phyloP scores from a whole-genome alignment of 768 basidiomycete species.

The Russula sp. region DNA sequence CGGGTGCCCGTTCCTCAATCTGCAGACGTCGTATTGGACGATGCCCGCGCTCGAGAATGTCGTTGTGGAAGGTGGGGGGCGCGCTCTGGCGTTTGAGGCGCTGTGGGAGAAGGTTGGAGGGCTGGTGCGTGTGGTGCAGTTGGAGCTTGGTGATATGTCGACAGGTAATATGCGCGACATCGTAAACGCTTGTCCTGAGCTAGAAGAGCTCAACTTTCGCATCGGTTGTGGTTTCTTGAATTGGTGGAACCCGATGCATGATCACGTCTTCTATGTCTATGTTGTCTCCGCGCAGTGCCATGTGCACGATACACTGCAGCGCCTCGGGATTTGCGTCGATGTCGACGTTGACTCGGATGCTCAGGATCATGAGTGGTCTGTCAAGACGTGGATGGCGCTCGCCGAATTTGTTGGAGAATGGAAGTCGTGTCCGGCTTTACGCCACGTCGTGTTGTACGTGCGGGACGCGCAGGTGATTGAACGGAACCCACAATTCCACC shows the following conservation, averaged over 20 bases:
- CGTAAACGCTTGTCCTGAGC: constrained; percentile 15
- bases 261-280: no score
- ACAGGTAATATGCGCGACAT: neutral
- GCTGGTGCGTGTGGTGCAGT: constrained; percentile 16
- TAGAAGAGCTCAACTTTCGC: constrained; percentile 24
- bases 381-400: constrained; percentile 4
- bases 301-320: constrained; percentile 13
- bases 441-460: constrained; percentile 9
- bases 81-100: constrained; percentile 8
- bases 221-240: neutral
- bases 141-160: neutral
- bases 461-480: neutral
- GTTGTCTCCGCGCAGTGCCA: no score
- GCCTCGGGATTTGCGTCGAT: constrained; percentile 16
- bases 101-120: constrained; percentile 16
- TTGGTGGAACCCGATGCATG: neutral
- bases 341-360: no score
- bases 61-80: constrained; percentile 6
- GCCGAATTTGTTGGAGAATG: neutral
- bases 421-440: constrained; percentile 15
- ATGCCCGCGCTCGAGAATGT: constrained; percentile 24
- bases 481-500: neutral
- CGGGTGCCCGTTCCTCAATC: constrained; percentile 16
- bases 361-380: constrained; percentile 1
- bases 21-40: constrained; percentile 21